phyloP scores from a whole-genome alignment of 148 eudicot genomes.

The Diospyros lotus region DNA sequence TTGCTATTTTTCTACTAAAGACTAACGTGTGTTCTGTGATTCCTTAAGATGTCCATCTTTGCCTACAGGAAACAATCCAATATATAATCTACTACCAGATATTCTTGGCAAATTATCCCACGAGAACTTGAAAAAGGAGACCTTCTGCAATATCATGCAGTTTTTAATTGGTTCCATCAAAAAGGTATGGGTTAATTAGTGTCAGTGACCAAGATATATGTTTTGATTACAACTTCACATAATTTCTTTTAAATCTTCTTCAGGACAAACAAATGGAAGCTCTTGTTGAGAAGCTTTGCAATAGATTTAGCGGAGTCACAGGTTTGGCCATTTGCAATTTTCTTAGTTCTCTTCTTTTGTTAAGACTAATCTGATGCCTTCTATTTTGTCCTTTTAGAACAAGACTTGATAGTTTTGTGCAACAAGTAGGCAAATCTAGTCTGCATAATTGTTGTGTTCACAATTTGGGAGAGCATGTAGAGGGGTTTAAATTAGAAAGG shows the following conservation, averaged over 20 bases:
- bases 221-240: constrained; percentile 7
- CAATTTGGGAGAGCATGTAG: background rate
- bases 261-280: constrained; percentile 99
- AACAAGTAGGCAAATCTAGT: background rate
- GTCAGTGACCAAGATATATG: background rate
- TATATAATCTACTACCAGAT: constrained; percentile 94
- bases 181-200: constrained; percentile 46
- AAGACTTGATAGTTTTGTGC: background rate
- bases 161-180: constrained; percentile 89
- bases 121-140: constrained; percentile 63
- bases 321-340: constrained; percentile 35
- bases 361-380: background rate
- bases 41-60: constrained; percentile 11
- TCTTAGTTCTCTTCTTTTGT: background rate
- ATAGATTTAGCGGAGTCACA: constrained; percentile 82
- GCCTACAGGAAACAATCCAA: constrained; percentile 73
- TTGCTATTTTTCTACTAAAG: background rate
- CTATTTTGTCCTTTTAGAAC: background rate
- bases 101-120: constrained; percentile 82
- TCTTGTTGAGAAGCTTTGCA: constrained; percentile 93
- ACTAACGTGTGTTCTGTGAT: constrained; percentile 5
- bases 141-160: constrained; percentile 92
- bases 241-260: constrained; percentile 12
- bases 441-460: background rate
- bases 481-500: background rate